These are phyloP conservation scores for Miamiensis avidus DNA, from an alignment of 169 alveolate species.

Conservation along the genomic window DNA sequence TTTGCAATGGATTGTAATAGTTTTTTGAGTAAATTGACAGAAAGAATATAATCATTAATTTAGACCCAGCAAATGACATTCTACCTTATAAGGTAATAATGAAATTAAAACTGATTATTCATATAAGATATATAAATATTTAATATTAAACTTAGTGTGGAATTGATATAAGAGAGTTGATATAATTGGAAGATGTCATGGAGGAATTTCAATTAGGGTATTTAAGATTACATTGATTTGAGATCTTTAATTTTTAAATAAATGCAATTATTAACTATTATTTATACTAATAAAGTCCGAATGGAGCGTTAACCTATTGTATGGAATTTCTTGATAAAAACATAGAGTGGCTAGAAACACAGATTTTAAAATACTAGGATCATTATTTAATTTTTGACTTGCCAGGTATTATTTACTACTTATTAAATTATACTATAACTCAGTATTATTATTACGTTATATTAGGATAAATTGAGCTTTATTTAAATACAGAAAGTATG, in stretches of 20 bases:
- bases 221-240: no score
- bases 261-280: slow-evolving; percentile 88
- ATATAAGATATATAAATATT: no score
- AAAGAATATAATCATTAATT: slow-evolving; percentile 91
- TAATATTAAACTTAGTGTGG: no score
- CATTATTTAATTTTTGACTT: slow-evolving; percentile 95
- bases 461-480: slow-evolving; percentile 91
- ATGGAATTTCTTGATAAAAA: slow-evolving; percentile 79
- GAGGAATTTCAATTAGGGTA: slow-evolving; percentile 95
- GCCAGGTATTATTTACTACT: slow-evolving; percentile 84
- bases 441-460: no score
- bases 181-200: slow-evolving; percentile 92
- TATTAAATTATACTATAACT: no score
- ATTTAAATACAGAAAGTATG: slow-evolving; percentile 95
- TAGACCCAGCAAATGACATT: slow-evolving; percentile 98
- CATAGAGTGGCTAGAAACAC: slow-evolving; percentile 94
- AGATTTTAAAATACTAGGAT: slow-evolving; percentile 91
- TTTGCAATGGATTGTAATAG: slow-evolving; percentile 48
- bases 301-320: neutral
- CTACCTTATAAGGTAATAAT: slow-evolving; percentile 49
- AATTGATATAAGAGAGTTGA: slow-evolving; percentile 95
- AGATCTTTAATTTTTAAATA: no score
- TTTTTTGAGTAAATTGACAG: slow-evolving; percentile 59
- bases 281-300: neutral
- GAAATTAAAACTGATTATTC: no score